These are phyloP conservation scores for Penicillium capsulatum DNA, from an alignment of 2,329 filamentous ascomycete genomes.

Conservation along the genomic window DNA sequence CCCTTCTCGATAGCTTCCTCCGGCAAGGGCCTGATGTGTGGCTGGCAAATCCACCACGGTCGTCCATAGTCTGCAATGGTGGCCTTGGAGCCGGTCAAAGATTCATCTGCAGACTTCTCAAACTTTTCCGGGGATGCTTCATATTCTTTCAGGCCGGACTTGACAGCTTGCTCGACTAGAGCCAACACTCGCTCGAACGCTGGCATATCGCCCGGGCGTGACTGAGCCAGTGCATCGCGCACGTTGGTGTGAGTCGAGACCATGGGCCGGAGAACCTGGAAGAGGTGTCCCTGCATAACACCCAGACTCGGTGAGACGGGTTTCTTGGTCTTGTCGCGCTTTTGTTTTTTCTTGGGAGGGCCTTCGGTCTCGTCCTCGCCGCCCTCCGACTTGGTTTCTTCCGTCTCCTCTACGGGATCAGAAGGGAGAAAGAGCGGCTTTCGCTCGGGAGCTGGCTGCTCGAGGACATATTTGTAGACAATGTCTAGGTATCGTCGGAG, in stretches of 20 bases:
- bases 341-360: conserved; percentile 49
- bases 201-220: conserved; percentile 64
- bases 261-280: conserved; percentile 81
- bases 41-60: conserved; percentile 88
- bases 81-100: conserved; percentile 47
- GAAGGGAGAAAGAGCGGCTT: conserved; percentile 68
- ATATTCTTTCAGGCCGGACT: conserved; percentile 66
- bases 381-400: conserved; percentile 19
- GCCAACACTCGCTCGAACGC: conserved; percentile 72
- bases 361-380: conserved; percentile 44
- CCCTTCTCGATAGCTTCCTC: conserved; percentile 83
- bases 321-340: conserved; percentile 42
- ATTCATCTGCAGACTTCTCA: conserved; percentile 33
- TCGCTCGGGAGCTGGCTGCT: conserved; percentile 59
- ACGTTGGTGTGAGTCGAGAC: conserved; percentile 77
- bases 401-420: conserved; percentile 36
- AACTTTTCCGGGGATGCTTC: conserved; percentile 43
- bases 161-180: conserved; percentile 71
- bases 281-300: conserved; percentile 86
- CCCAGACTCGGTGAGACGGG: conserved; percentile 63
- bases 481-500: conserved; percentile 88
- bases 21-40: conserved; percentile 79
- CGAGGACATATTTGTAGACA: conserved; percentile 71
- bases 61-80: conserved; percentile 69
- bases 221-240: conserved; percentile 73